Evolutionary conservation across 192 early-diverging fungal genomes (phyloP).

Genomic region (Podila minutissima): DNA sequence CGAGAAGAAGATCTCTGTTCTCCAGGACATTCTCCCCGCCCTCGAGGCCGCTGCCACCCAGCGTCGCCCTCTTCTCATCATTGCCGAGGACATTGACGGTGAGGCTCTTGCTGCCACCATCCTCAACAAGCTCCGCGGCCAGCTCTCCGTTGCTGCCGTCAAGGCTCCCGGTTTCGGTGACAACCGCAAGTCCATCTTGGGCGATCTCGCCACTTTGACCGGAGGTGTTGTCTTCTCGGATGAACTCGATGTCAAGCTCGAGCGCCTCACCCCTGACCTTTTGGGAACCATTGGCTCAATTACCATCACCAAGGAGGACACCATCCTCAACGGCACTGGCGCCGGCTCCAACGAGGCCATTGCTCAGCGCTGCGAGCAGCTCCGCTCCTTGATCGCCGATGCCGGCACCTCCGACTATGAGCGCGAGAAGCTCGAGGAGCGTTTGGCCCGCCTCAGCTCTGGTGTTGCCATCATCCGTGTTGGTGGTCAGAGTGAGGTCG

Average conservation of each 20-base stretch:
- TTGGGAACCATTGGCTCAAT: slow-evolving; percentile 90
- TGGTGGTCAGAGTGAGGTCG: slow-evolving; percentile 97
- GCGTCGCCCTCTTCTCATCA: slow-evolving; percentile 96
- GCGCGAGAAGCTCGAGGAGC: slow-evolving; percentile 99
- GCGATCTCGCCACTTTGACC: slow-evolving; percentile 97
- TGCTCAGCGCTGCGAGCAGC: slow-evolving; percentile 95
- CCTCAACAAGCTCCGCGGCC: slow-evolving; percentile 99
- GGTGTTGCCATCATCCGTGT: slow-evolving; percentile 99
- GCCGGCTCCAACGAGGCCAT: slow-evolving; percentile 91
- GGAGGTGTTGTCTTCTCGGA: slow-evolving; percentile 97
- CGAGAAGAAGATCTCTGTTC: slow-evolving; percentile 96
- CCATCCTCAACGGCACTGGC: slow-evolving; percentile 94
- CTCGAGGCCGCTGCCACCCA: slow-evolving; percentile 93
- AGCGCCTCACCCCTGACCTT: slow-evolving; percentile 91
- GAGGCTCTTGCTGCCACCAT: slow-evolving; percentile 99
- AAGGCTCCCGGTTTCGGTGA: slow-evolving; percentile 99
- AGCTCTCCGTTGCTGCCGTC: slow-evolving; percentile 95
- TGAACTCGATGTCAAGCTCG: slow-evolving; percentile 96
- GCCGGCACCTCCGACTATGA: slow-evolving; percentile 94
- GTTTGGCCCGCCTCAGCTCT: slow-evolving; percentile 96
- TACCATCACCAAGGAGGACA: slow-evolving; percentile 99
- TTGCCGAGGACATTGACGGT: slow-evolving; percentile 99
- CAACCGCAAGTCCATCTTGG: slow-evolving; percentile 99
- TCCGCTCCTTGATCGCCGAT: slow-evolving; percentile 89
- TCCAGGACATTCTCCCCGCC: slow-evolving; percentile 97